Evolutionary conservation across 1,284 basidiomycete genomes (phyloP), one percentile per base, ranked within the genome.

Genomic region (Pseudozyma sp.): DNA sequence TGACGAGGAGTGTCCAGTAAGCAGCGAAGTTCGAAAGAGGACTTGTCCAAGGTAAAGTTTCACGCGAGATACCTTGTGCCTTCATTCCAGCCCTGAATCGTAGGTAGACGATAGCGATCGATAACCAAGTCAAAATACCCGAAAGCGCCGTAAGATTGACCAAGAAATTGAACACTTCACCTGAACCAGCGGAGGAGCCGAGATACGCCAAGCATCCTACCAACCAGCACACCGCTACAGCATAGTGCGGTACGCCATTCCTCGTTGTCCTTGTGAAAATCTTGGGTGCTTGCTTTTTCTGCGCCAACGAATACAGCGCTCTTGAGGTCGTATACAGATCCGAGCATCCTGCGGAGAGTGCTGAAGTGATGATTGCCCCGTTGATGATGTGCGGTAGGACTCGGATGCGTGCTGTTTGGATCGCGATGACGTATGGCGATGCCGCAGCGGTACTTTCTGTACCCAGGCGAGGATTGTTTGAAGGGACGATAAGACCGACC

Each of bases 311-410:
- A 84, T 94, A 91, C 42, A 76, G 79, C 72, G 70, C 92, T 79
- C 94, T 91, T 8, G 92, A 93, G 16, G 90, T 90, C 3, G 90
- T 91, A 86, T 92, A 95, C 50, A 95, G 84, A 78, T 94, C 91
- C 74, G 91, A 92, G 48, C 90, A 92, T 5, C 91, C 92, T 7
- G 94, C 92, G 9, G 92, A 94, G 89, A 92, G 92, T 1, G 94
- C 94, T 1, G 93, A 92, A 19, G 90, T 90, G 64, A 92, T 87
- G 42, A 93, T 84, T 48, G 87, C 86, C 45, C 93, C 93, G 84
- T 96, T 96, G 86, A 95, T 93, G 49, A 81, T 60, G 14, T 52
- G 52, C 1, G 78, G 78, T 1, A 80, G 48, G n/a, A 86, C 88
- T 77, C 89, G 81, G 61, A 85, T 86, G 25, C 79, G 71, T 5